phyloP scores from a whole-genome alignment of 2,329 filamentous ascomycete species.

The Podosphaera leucotricha region DNA sequence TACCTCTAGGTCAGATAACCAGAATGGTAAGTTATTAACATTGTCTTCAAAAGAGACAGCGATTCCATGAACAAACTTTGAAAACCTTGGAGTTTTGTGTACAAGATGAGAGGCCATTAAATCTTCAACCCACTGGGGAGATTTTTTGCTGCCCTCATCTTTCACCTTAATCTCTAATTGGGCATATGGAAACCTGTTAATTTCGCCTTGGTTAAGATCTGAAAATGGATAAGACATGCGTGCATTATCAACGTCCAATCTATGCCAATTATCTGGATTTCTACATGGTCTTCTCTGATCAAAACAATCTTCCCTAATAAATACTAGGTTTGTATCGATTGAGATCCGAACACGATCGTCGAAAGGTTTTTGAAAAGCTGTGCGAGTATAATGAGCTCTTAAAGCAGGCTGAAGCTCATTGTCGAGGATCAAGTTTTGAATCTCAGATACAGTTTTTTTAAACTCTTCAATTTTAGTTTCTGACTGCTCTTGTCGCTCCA shows the following conservation, averaged over 20 bases:
- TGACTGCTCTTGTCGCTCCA: slow-evolving; percentile 52
- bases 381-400: slow-evolving; percentile 79
- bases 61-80: slow-evolving; percentile 88
- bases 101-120: slow-evolving; percentile 83
- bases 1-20: slow-evolving; percentile 73
- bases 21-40: slow-evolving; percentile 90
- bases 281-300: slow-evolving; percentile 71
- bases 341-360: slow-evolving; percentile 80
- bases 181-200: slow-evolving; percentile 74
- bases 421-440: slow-evolving; percentile 58
- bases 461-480: slow-evolving; percentile 43
- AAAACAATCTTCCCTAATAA: slow-evolving; percentile 58
- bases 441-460: slow-evolving; percentile 46
- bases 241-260: slow-evolving; percentile 63
- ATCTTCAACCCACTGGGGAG: slow-evolving; percentile 70
- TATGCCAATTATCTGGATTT: slow-evolving; percentile 74
- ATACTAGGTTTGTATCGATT: slow-evolving; percentile 75
- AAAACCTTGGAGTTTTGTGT: slow-evolving; percentile 72
- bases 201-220: slow-evolving; percentile 71
- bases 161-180: slow-evolving; percentile 81
- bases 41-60: slow-evolving; percentile 85
- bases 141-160: slow-evolving; percentile 38
- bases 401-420: slow-evolving; percentile 63
- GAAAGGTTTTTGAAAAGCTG: slow-evolving; percentile 86
- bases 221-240: slow-evolving; percentile 73